These are phyloP conservation scores for Stachybotrys elegans DNA, from an alignment of 2,329 filamentous ascomycete genomes.

Conservation along the genomic window DNA sequence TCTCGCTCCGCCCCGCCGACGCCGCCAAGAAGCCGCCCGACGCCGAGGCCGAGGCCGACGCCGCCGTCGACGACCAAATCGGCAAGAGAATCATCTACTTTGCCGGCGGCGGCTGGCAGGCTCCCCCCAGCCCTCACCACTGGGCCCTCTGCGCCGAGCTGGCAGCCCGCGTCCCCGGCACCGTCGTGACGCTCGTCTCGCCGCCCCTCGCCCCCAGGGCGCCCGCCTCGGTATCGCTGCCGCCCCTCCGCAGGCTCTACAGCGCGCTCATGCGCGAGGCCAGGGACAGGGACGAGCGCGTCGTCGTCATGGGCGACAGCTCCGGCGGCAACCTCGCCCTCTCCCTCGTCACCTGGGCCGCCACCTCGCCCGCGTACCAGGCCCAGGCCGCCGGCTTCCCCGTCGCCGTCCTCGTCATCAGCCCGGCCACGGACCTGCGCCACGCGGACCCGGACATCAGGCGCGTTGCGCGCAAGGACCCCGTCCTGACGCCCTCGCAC, in stretches of 20 bases:
- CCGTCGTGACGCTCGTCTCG: conserved; percentile 41
- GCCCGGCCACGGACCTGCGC: conserved; percentile 35
- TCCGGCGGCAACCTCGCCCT: conserved; percentile 50
- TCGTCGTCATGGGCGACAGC: conserved; percentile 49
- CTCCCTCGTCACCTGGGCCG: conserved; percentile 22
- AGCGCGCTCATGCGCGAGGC: conserved; percentile 32
- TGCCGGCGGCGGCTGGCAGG: conserved; percentile 51
- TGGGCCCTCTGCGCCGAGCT: conserved; percentile 46
- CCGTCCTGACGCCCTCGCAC: conserved; percentile 13
- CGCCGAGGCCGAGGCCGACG: neutral
- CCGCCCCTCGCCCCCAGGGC: conserved; percentile 49
- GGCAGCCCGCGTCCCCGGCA: conserved; percentile 31
- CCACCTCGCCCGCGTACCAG: conserved; percentile 20
- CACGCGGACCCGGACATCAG: conserved; percentile 15
- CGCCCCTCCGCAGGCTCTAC: conserved; percentile 40
- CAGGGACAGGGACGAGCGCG: conserved; percentile 26
- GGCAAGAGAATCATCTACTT: conserved; percentile 43
- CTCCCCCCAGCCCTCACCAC: conserved; percentile 42
- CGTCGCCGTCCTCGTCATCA: conserved; percentile 29
- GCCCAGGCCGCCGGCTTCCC: conserved; percentile 23
- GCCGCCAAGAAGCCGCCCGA: neutral
- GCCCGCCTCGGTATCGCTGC: conserved; percentile 43
- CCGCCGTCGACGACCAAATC: conserved; percentile 2
- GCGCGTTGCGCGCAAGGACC: conserved; percentile 12
- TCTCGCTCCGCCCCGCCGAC: conserved; percentile 3